phyloP scores from a whole-genome alignment of 805 yeast genomes.

The Yamadazyma sp. region DNA sequence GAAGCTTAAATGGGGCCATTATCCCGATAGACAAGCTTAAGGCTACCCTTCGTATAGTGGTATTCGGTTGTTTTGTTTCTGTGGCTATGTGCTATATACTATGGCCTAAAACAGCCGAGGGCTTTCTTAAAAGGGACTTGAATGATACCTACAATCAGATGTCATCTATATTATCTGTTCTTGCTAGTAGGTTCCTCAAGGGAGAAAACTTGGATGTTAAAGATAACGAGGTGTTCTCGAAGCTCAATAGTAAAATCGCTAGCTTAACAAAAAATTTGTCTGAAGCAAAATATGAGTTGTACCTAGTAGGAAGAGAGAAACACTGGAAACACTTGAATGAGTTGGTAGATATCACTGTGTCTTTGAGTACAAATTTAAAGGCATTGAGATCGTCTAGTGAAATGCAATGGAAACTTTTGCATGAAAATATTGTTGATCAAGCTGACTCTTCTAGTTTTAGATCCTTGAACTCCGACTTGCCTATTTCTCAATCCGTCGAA shows the following conservation, averaged over 20 bases:
- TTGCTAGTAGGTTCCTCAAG: conserved; percentile 49
- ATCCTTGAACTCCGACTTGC: conserved; percentile 20
- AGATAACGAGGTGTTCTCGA: conserved; percentile 36
- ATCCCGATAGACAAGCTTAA: conserved; percentile 56
- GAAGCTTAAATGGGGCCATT: conserved; percentile 56
- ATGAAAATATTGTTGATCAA: conserved; percentile 18
- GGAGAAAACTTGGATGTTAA: conserved; percentile 45
- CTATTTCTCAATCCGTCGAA: conserved; percentile 29
- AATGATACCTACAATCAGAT: conserved; percentile 53
- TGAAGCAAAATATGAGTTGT: conserved; percentile 65
- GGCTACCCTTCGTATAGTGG: conserved; percentile 57
- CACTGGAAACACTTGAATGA: conserved; percentile 48
- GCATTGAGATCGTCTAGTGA: conserved; percentile 69
- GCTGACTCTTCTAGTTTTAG: conserved; percentile 23
- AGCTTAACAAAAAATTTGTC: conserved; percentile 43
- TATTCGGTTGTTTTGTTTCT: conserved; percentile 59
- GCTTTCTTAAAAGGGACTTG: conserved; percentile 43
- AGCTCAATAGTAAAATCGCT: conserved; percentile 41
- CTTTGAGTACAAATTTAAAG: conserved; percentile 56
- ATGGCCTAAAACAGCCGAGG: conserved; percentile 62
- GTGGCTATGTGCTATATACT: conserved; percentile 59
- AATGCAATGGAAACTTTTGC: conserved; percentile 59
- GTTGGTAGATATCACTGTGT: conserved; percentile 52
- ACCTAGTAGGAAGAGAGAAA: conserved; percentile 51
- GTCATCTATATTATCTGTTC: conserved; percentile 47